A percentile compares a stretch with the other conserved stretches of the same genome.
phyloP scores from a whole-genome alignment of 2,329 filamentous ascomycete species.

The Lachnellula willkommii region DNA sequence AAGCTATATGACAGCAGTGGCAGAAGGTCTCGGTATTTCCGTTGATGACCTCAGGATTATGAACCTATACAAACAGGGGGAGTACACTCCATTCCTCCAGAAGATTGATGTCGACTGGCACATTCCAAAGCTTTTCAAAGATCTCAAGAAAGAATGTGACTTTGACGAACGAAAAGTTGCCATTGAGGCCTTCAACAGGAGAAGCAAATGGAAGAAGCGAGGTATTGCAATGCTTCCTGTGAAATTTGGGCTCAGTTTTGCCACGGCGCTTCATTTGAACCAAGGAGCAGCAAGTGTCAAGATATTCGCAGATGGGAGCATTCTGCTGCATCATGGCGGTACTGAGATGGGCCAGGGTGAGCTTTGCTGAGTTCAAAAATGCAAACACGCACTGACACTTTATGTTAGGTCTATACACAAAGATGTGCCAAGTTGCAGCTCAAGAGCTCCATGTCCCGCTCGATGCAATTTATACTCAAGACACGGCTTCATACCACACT shows the following conservation, averaged over 20 bases:
- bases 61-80: conserved; percentile 78
- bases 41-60: conserved; percentile 76
- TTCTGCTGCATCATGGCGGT: conserved; percentile 90
- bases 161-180: conserved; percentile 66
- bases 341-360: conserved; percentile 98
- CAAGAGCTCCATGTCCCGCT: conserved; percentile 80
- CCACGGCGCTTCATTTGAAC: conserved; percentile 87
- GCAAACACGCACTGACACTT: conserved; percentile 44
- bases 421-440: conserved; percentile 93
- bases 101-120: conserved; percentile 89
- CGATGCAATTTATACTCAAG: conserved; percentile 79
- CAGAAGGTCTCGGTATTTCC: conserved; percentile 78
- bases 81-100: conserved; percentile 89
- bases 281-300: conserved; percentile 94
- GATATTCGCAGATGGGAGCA: conserved; percentile 91
- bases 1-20: conserved; percentile 82
- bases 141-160: conserved; percentile 70
- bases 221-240: conserved; percentile 76
- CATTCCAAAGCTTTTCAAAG: conserved; percentile 91
- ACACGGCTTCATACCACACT: conserved; percentile 93
- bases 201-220: conserved; percentile 92
- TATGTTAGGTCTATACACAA: conserved; percentile 88
- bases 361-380: conserved; percentile 31
- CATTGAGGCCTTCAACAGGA: conserved; percentile 72
- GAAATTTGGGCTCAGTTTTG: conserved; percentile 98